phyloP scores from a whole-genome alignment of 495 filamentous ascomycete genomes.

The Xylaria longipes region DNA sequence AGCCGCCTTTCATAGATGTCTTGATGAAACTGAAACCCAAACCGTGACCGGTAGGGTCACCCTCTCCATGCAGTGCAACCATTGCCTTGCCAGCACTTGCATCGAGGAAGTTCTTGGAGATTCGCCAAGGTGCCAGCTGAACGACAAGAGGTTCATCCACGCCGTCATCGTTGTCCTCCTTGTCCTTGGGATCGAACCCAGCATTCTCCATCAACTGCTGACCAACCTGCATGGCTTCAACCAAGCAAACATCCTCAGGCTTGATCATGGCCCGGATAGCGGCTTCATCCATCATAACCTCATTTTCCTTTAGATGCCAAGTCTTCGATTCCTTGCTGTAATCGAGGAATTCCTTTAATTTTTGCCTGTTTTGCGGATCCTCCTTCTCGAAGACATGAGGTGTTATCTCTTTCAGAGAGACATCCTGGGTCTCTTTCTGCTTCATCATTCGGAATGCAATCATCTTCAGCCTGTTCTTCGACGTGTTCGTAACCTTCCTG shows the following conservation, averaged over 20 bases:
- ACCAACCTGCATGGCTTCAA: conserved; percentile 97
- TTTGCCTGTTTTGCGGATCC: conserved; percentile 93
- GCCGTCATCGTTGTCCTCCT: conserved; percentile 60
- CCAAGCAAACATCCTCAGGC: conserved; percentile 90
- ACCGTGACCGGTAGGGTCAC: conserved; percentile 93
- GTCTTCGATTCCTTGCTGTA: conserved; percentile 84
- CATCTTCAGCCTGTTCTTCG: conserved; percentile 96
- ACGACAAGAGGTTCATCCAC: conserved; percentile 70
- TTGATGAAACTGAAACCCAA: conserved; percentile 95
- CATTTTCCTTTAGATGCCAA: conserved; percentile 77
- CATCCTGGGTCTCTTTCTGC: conserved; percentile 69
- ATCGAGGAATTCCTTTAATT: conserved; percentile 93
- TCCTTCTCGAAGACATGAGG: conserved; percentile 86
- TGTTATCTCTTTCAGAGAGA: conserved; percentile 80
- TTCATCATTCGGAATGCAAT: conserved; percentile 84
- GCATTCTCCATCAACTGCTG: conserved; percentile 79
- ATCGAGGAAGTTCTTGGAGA: conserved; percentile 92
- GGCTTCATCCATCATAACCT: conserved; percentile 76
- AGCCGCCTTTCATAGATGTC: conserved; percentile 98
- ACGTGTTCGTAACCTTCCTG: conserved; percentile 89
- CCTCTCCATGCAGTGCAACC: conserved; percentile 90
- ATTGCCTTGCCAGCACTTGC: conserved; percentile 96
- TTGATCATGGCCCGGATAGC: conserved; percentile 85
- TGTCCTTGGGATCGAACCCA: conserved; percentile 71
- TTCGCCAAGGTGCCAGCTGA: conserved; percentile 92